Percentiles rank a stretch among this genome's conserved stretches.
Conservation (phyloP, 495 filamentous ascomycete species). For the Tuber brumale region DNA sequence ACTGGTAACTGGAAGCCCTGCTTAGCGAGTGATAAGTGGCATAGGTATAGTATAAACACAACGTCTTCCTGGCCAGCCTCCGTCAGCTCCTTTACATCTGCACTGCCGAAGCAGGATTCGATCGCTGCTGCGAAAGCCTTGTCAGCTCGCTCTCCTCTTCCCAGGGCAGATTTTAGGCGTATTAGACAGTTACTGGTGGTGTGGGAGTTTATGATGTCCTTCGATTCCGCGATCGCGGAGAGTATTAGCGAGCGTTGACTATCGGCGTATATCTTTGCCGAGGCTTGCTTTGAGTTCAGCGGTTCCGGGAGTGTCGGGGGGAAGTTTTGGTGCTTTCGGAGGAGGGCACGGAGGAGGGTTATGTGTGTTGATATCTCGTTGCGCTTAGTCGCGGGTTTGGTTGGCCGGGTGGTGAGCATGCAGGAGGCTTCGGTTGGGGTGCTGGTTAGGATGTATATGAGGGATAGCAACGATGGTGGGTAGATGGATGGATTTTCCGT, state of each 20-base stretch:
- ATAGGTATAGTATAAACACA: conserved; percentile 36
- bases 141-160: neutral
- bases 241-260: conserved; percentile 25
- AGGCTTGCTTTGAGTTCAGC: conserved; percentile 9
- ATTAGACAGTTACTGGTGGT: neutral
- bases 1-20: neutral
- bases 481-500: neutral
- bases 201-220: conserved; percentile 8
- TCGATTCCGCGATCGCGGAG: conserved; percentile 17
- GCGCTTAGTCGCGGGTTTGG: conserved; percentile 10
- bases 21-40: conserved; percentile 23
- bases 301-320: conserved; percentile 9
- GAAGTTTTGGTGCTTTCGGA: conserved; percentile 16
- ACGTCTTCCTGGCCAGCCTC: conserved; percentile 33
- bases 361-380: conserved; percentile 32
- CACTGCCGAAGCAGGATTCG: conserved; percentile 27
- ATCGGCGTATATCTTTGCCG: conserved; percentile 27
- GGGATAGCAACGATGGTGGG: conserved; percentile 17
- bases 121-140: conserved; percentile 17
- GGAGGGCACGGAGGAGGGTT: conserved; percentile 31
- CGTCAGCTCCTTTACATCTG: conserved; percentile 12
- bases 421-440: conserved; percentile 17
- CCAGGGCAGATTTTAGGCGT: conserved; percentile 13
- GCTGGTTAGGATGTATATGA: conserved; percentile 37
- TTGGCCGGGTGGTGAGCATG: conserved; percentile 13